Base-by-base conservation (phyloP, 1,139 yeast genomes). In the Blastobotrys malaysiensis region DNA sequence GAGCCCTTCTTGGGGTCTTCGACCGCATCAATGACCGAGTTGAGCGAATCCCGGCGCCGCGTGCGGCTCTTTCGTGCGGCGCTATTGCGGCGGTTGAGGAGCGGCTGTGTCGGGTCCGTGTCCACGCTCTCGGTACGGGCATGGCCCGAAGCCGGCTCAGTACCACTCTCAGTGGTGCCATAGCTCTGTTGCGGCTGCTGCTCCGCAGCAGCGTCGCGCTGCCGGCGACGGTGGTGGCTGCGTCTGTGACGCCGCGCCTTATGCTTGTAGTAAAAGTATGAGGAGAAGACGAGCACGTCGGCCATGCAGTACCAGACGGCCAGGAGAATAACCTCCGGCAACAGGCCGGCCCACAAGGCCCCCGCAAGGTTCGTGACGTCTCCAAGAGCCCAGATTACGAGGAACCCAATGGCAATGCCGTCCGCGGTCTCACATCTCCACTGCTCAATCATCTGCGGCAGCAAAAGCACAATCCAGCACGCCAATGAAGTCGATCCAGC, bases 401-500 rank as follows among this genome's bases (percentile, higher is more conserved):
- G 77, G 64, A 87, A 87, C 2, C 85, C 80, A 44, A 85, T 77
- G 36, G 95, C 84, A 20, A 87, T 82, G 4, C 95, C 95, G 44
- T 86, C 93, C 3, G 90, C 88, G 21, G 88, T 80, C 65, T 86
- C 84, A 52, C 83, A 72, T 56, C 86, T 73, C 91, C 91, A 87
- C 69, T 87, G 95, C 67, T 87, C 95, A 44, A 87, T 79, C 49
- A 87, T 77, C 69, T 88, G 96, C 1, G 95, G 95, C 64, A 86
- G 73, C 57, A 86, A 76, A 50, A 87, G 72, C n/a, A 87, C 91
- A 22, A 88, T 80, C 93, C 93, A 88, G 66, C 91, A 85, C 1
- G 91, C 83, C 65, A 69, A 59, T 45, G 69, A 65, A 14, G 71
- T 58, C 9, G 88, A 83, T 1, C 91, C 91, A 69, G 84, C 78